Conservation (phyloP, 805 yeast species). For the Saturnispora halmiae region DNA sequence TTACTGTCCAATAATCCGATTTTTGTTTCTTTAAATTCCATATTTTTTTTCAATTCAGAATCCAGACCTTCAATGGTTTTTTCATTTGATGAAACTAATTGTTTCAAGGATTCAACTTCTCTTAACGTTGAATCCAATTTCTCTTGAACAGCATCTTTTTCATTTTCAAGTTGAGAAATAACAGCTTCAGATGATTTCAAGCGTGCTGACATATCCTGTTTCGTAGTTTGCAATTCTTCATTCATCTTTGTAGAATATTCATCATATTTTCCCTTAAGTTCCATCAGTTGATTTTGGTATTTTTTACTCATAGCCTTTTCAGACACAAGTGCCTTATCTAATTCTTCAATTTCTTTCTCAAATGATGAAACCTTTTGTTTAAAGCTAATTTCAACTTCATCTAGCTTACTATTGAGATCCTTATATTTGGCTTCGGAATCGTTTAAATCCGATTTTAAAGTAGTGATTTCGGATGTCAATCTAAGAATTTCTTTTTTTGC, state of each 20-base stretch:
- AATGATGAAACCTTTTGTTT: neutral
- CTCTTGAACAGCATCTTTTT: neutral
- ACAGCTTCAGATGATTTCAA: neutral
- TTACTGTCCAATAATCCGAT: neutral
- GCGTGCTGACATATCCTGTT: neutral
- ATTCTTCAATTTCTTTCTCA: no score
- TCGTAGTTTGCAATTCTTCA: neutral
- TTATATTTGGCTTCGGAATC: neutral
- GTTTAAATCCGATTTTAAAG: neutral
- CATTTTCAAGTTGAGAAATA: neutral
- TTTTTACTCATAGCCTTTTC: no score
- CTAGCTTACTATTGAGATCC: neutral
- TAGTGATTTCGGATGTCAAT: conserved; percentile 1
- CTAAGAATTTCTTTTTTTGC: neutral
- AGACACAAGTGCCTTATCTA: no score
- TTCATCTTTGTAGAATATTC: no score
- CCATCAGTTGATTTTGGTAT: no score
- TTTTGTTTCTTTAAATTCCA: conserved; percentile 1
- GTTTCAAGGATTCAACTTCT: no score
- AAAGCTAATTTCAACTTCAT: neutral
- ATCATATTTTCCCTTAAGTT: no score
- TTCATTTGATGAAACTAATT: no score
- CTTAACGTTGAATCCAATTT: neutral
- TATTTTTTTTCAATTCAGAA: neutral
- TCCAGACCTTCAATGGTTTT: neutral